A percentile compares a stretch with the other conserved stretches of the same genome.
phyloP scores from a whole-genome alignment of 352 stramenopile species.

The Aphanomyces astaci region DNA sequence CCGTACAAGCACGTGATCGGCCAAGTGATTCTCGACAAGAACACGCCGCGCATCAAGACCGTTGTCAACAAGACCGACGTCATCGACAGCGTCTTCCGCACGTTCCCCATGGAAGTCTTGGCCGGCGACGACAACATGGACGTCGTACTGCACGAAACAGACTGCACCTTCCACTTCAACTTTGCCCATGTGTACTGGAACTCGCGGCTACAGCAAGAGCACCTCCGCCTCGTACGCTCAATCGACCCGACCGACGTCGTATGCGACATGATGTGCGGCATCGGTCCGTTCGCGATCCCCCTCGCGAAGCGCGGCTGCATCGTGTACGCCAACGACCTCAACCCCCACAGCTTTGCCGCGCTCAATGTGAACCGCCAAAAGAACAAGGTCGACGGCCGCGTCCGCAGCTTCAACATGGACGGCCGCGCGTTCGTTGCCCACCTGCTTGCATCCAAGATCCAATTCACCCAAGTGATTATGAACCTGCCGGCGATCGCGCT shows the following conservation, averaged over 20 bases:
- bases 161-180: slow-evolving; percentile 90
- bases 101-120: slow-evolving; percentile 95
- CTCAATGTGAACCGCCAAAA: slow-evolving; percentile 83
- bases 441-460: slow-evolving; percentile 52
- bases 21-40: slow-evolving; percentile 97
- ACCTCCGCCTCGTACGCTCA: slow-evolving; percentile 85
- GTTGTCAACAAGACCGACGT: slow-evolving; percentile 97
- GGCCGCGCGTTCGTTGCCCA: slow-evolving; percentile 86
- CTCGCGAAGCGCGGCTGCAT: slow-evolving; percentile 75
- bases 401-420: slow-evolving; percentile 89
- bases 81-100: slow-evolving; percentile 93
- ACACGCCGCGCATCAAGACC: slow-evolving; percentile 84
- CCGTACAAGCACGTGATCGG: slow-evolving; percentile 96
- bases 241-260: slow-evolving; percentile 68
- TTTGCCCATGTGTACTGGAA: slow-evolving; percentile 98
- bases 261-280: slow-evolving; percentile 93
- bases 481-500: slow-evolving; percentile 92
- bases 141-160: slow-evolving; percentile 90
- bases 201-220: slow-evolving; percentile 91
- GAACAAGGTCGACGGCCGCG: slow-evolving; percentile 84
- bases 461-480: slow-evolving; percentile 92
- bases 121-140: slow-evolving; percentile 78
- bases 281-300: slow-evolving; percentile 94
- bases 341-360: slow-evolving; percentile 87
- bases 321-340: slow-evolving; percentile 92